A percentile compares a stretch with the other conserved stretches of the same genome.
phyloP scores from a whole-genome alignment of 1,284 basidiomycete genomes.

The Rhodotorula mucilaginosa region DNA sequence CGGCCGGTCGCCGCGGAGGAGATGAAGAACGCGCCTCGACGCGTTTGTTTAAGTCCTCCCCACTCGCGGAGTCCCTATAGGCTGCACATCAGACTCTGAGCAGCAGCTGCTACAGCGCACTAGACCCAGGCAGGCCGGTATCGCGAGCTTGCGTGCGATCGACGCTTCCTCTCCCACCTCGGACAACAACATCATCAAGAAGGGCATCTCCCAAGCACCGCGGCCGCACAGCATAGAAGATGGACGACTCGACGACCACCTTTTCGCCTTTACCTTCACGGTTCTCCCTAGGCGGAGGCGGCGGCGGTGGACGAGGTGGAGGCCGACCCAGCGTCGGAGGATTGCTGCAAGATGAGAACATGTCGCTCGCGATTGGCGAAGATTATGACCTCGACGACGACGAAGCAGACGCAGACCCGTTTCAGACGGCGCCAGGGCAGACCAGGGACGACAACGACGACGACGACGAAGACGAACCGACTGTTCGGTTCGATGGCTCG shows the following conservation, averaged over 20 bases:
- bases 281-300: not conserved
- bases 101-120: too few species aligned
- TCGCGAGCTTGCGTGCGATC: not conserved
- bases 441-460: not conserved
- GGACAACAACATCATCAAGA: not conserved
- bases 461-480: conserved; percentile 4
- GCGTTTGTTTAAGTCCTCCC: not conserved
- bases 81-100: not conserved
- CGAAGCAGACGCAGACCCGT: not conserved
- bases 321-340: not conserved
- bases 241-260: not conserved
- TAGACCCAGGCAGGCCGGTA: too few species aligned
- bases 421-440: not conserved
- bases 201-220: not conserved
- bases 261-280: not conserved
- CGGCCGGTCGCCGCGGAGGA: too few species aligned
- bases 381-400: not conserved
- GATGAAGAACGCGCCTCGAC: not conserved
- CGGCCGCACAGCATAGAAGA: not conserved
- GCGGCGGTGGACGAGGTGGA: too few species aligned
- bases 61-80: not conserved
- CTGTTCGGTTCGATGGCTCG: not conserved
- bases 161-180: not conserved
- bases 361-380: conserved; percentile 4
- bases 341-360: conserved; percentile 17